These are phyloP conservation scores for Lunularia cruciata DNA, from an alignment of 225 moss, liverwort and hornwort species.

Conservation along the genomic window DNA sequence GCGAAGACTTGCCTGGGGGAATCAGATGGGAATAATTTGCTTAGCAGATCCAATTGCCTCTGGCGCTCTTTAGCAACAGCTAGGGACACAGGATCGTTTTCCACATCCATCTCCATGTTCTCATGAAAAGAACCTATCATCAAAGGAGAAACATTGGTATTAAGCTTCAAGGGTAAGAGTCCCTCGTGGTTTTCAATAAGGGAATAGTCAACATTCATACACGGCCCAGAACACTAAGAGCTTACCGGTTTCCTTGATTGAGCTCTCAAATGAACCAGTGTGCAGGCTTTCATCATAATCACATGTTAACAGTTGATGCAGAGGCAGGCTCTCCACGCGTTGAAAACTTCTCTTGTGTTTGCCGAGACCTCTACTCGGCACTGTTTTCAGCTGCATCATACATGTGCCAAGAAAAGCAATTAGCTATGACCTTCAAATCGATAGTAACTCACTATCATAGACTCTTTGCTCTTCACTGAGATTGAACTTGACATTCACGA, in stretches of 20 bases:
- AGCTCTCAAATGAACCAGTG: conserved; percentile 26
- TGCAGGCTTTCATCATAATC: conserved; percentile 28
- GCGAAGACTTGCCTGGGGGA: no score
- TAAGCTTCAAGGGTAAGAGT: no score
- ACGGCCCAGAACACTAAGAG: neutral
- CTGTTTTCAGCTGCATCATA: conserved; percentile 40
- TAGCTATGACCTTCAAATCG: no score
- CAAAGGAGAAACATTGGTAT: neutral
- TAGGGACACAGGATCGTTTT: conserved; percentile 38
- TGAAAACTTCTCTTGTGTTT: conserved; percentile 63
- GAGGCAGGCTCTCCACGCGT: conserved; percentile 42
- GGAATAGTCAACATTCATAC: neutral
- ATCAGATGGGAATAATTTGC: conserved; percentile 64
- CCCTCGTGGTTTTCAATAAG: no score
- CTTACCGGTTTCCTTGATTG: conserved; percentile 1
- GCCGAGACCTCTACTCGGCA: conserved; percentile 51
- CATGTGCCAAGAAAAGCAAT: no score
- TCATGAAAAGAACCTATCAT: neutral
- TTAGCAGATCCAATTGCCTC: conserved; percentile 63
- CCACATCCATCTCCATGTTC: neutral
- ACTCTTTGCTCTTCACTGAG: neutral
- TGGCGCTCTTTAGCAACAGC: conserved; percentile 59
- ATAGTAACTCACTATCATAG: neutral
- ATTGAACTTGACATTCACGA: neutral
- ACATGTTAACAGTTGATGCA: conserved; percentile 28